Percentiles rank a stretch among this genome's conserved stretches.
Conservation (phyloP, 495 filamentous ascomycete species). For the Trichoderma reesei region DNA sequence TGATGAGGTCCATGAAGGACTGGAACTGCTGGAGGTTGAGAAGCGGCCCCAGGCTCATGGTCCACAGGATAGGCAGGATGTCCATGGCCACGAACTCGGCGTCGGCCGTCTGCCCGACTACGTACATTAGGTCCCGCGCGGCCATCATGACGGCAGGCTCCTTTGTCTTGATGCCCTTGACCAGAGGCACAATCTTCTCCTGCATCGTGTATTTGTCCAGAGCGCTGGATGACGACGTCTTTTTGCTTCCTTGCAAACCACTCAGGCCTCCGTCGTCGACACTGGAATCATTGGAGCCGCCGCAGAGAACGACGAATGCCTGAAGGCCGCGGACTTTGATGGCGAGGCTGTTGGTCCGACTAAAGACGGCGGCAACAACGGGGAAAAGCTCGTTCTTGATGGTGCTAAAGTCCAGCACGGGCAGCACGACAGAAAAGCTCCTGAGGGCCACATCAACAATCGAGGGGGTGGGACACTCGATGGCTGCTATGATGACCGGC, state of each 20-base stretch:
- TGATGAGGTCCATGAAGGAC: conserved; percentile 78
- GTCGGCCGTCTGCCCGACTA: conserved; percentile 75
- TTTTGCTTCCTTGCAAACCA: conserved; percentile 45
- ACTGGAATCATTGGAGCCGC: conserved; percentile 48
- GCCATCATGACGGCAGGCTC: conserved; percentile 98
- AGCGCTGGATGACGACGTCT: conserved; percentile 51
- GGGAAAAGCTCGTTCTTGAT: conserved; percentile 95
- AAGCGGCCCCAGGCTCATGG: conserved; percentile 81
- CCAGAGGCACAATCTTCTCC: conserved; percentile 84
- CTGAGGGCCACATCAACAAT: conserved; percentile 76
- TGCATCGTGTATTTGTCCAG: conserved; percentile 97
- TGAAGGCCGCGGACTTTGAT: conserved; percentile 90
- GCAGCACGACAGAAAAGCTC: conserved; percentile 61
- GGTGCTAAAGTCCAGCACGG: conserved; percentile 85
- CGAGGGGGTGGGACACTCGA: conserved; percentile 82
- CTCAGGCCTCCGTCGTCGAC: conserved; percentile 57
- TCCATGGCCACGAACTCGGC: conserved; percentile 91
- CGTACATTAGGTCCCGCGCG: conserved; percentile 68
- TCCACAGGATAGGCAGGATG: conserved; percentile 81
- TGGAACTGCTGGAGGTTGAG: conserved; percentile 82
- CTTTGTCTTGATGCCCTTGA: conserved; percentile 92
- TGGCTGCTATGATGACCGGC: conserved; percentile 66
- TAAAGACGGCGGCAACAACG: conserved; percentile 78
- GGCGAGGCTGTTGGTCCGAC: conserved; percentile 78
- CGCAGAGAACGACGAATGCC: conserved; percentile 82